Conservation (phyloP, 768 basidiomycete genomes). For the Boletellus ananiceps region DNA sequence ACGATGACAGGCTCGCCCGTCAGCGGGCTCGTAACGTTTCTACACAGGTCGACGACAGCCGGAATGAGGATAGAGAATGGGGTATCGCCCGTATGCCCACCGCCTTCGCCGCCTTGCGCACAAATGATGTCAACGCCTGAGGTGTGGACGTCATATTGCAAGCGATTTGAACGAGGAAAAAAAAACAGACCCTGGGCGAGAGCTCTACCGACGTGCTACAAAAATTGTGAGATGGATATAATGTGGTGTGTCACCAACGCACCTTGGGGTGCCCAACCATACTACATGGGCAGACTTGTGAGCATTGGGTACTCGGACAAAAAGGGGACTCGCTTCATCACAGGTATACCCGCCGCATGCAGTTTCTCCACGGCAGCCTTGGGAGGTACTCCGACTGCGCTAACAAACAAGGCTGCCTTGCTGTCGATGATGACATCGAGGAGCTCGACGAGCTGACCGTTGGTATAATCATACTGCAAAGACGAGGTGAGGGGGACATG, state of each 20-base stretch:
- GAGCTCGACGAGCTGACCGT: slow-evolving; percentile 70
- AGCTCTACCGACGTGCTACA: slow-evolving; percentile 67
- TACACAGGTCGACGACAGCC: slow-evolving; percentile 76
- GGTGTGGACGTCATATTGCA: background rate
- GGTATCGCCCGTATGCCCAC: slow-evolving; percentile 83
- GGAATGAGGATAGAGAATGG: slow-evolving; percentile 81
- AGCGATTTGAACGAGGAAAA: background rate
- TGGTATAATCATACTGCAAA: slow-evolving; percentile 64
- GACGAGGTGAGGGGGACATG: background rate
- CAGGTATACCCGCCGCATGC: slow-evolving; percentile 70
- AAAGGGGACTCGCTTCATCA: slow-evolving; percentile 69
- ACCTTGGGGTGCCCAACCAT: slow-evolving; percentile 88
- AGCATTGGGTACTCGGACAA: background rate
- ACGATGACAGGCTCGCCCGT: slow-evolving; percentile 74
- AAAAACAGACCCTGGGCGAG: slow-evolving; percentile 55
- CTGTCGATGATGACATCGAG: slow-evolving; percentile 74
- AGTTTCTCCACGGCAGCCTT: slow-evolving; percentile 78
- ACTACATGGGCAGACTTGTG: slow-evolving; percentile 32
- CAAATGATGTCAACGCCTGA: slow-evolving; percentile 87
- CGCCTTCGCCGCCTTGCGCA: slow-evolving; percentile 84
- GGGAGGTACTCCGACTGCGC: slow-evolving; percentile 81
- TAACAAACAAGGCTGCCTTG: slow-evolving; percentile 75
- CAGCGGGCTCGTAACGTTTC: slow-evolving; percentile 61
- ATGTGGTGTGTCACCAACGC: background rate
- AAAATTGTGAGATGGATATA: background rate